Percentiles rank a stretch among this genome's conserved stretches.
Conservation (phyloP, 2,329 filamentous ascomycete species). For the Fusarium sp. region DNA sequence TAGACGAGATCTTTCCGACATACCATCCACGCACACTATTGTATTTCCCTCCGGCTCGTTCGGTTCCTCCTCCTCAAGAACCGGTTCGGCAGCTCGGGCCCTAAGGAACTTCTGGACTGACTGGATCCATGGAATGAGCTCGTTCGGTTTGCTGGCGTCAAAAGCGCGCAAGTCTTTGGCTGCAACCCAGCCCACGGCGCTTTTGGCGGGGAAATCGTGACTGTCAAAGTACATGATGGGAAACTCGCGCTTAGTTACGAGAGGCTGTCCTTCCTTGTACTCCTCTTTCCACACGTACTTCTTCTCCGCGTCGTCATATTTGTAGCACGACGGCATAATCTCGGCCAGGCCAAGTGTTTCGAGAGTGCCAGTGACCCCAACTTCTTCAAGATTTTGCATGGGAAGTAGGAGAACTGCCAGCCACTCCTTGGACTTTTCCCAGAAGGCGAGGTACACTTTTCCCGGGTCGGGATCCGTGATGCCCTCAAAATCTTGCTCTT, state of each 20-base stretch:
- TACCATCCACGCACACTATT: too few relatives aligned
- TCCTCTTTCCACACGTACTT: slow-evolving; percentile 21
- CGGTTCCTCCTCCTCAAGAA: too few relatives aligned
- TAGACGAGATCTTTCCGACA: too few relatives aligned
- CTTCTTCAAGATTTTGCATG: slow-evolving; percentile 1
- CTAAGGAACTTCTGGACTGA: slow-evolving; percentile 14
- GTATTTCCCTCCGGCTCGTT: too few relatives aligned
- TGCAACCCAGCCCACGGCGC: slow-evolving; percentile 38
- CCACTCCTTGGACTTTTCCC: slow-evolving; percentile 11
- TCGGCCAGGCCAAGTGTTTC: slow-evolving; percentile 1
- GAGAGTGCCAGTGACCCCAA: neutral
- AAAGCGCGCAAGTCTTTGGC: slow-evolving; percentile 9
- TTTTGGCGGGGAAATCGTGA: slow-evolving; percentile 32
- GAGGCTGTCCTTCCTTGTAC: slow-evolving; percentile 22
- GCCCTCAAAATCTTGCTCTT: slow-evolving; percentile 1
- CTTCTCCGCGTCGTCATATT: neutral
- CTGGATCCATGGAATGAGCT: slow-evolving; percentile 17
- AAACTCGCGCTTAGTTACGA: slow-evolving; percentile 32
- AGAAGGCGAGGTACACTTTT: slow-evolving; percentile 1
- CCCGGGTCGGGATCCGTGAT: slow-evolving; percentile 5
- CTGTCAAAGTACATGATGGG: slow-evolving; percentile 45
- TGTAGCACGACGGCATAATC: slow-evolving; percentile 4
- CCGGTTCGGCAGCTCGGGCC: neutral
- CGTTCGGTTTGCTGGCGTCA: neutral
- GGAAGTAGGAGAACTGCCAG: slow-evolving; percentile 8